phyloP scores from a whole-genome alignment of 148 eudicot species.

The Rhododendron simsii region DNA sequence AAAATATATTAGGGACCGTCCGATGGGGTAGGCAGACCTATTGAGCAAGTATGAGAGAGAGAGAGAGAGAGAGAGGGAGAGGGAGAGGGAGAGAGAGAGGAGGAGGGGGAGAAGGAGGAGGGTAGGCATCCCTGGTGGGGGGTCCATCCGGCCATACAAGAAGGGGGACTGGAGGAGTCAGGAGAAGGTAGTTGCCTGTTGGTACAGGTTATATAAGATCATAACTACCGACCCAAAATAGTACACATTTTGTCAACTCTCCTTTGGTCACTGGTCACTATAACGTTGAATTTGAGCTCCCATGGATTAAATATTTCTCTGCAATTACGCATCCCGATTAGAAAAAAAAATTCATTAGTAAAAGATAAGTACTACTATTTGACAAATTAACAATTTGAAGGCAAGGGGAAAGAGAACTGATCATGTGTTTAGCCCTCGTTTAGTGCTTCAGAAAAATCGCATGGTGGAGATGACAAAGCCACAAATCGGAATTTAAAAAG shows the following conservation, averaged over 20 bases:
- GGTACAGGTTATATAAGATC: not conserved
- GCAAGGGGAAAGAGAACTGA: not conserved
- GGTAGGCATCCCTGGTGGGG: no score
- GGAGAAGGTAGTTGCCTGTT: not conserved
- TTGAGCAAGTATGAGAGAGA: no score
- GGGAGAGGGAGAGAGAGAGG: no score
- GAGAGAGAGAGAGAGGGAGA: no score
- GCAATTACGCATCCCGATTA: not conserved
- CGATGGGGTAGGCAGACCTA: no score
- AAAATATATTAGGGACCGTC: no score
- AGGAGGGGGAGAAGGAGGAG: no score
- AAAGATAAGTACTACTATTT: not conserved
- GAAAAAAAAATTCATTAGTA: not conserved
- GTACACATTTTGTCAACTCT: conserved; percentile 15
- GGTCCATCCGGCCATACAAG: no score
- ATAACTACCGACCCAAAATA: not conserved
- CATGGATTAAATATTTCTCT: not conserved
- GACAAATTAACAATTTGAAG: not conserved
- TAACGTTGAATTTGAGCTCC: not conserved
- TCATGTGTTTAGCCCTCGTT: not conserved
- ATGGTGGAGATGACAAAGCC: not conserved
- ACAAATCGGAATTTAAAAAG: no score
- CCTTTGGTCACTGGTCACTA: conserved; percentile 6
- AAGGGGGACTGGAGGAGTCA: not conserved
- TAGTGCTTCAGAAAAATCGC: no score